Conservation (phyloP, 129 eudicot species). For the Saussurea involucrata region DNA sequence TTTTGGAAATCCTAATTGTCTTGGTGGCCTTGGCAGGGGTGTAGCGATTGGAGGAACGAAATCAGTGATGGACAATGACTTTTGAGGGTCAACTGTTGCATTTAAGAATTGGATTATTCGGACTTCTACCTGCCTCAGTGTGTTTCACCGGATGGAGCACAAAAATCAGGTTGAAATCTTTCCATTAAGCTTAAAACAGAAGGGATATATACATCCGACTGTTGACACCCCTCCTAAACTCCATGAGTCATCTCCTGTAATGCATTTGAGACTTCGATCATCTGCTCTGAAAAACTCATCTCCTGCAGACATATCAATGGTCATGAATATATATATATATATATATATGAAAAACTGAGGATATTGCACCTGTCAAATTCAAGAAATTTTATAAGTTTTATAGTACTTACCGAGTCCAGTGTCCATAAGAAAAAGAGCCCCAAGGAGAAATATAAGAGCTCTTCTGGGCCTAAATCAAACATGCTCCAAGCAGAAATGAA, state of each 20-base stretch:
- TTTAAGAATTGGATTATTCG: constrained; percentile 67
- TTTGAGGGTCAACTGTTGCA: constrained; percentile 27
- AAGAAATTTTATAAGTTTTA: no score
- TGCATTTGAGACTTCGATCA: constrained; percentile 59
- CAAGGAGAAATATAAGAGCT: constrained; percentile 55
- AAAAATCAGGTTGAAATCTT: constrained; percentile 74
- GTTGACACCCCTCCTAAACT: constrained; percentile 75
- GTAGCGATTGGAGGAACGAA: constrained; percentile 40
- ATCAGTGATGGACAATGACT: constrained; percentile 13
- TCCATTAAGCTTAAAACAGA: constrained; percentile 54
- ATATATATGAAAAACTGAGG: no score
- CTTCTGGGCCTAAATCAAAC: constrained; percentile 60
- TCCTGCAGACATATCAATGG: constrained; percentile 41
- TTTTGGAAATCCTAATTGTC: constrained; percentile 47
- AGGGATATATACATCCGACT: constrained; percentile 59
- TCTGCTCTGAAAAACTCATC: constrained; percentile 55
- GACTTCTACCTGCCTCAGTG: constrained; percentile 73
- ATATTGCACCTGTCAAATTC: no score
- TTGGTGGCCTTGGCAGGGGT: constrained; percentile 37
- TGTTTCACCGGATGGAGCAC: constrained; percentile 84
- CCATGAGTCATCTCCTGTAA: constrained; percentile 79
- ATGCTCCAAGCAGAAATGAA: constrained; percentile 73
- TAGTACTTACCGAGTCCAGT: constrained; percentile 54
- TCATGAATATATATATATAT: neutral
- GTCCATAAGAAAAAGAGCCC: constrained; percentile 70